Base-by-base conservation (phyloP, 2,329 filamentous ascomycete genomes). In the Helotiales sp. region DNA sequence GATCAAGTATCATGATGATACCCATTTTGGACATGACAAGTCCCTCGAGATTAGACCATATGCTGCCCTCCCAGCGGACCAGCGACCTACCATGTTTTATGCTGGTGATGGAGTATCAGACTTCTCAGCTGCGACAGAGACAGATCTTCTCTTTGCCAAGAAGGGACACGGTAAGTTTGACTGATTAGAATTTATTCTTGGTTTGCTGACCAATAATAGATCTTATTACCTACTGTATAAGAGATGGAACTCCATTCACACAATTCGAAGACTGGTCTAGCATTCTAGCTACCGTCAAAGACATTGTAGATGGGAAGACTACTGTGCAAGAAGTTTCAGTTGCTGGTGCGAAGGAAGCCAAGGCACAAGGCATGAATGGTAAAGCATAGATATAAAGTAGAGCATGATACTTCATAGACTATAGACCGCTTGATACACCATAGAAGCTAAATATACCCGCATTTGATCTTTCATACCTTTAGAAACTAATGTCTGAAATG, bases 31-130 rank as follows among this genome's bases (percentile, higher is more conserved):
- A n/a, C 95, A 99, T 72, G 93, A 99, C 81, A 99, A 99, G 83
- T 93, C 88, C 25, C 79, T 93, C 54, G 91, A 95, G 72, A 91
- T 99, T 69, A 86, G 90, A 64, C 91, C 91, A 52, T 98, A 98
- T 75, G 87, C 88, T 2, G 80, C 85, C 25, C 79, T 96, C 42
- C 86, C 90, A 0, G 79, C 79, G 13, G 73, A 79, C 30, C 75
- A 89, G 69, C 82, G 92, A 40, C 95, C 95, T 2, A 87, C 85
- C 36, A 84, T 98, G 76, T 91, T 98, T 73, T 99, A 99, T 70
- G 93, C 95, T 30, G 95, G 95, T 58, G 93, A 98, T 68, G 93
- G 93, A 49, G 91, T 97, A 4, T 96, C 90, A 2, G 93, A 98
- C 72, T 79, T 98, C 52, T 96, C 90, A 25, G 95, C 93, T 8